These are phyloP conservation scores for Trametes cingulata DNA, from an alignment of 768 basidiomycete genomes.

Conservation along the genomic window DNA sequence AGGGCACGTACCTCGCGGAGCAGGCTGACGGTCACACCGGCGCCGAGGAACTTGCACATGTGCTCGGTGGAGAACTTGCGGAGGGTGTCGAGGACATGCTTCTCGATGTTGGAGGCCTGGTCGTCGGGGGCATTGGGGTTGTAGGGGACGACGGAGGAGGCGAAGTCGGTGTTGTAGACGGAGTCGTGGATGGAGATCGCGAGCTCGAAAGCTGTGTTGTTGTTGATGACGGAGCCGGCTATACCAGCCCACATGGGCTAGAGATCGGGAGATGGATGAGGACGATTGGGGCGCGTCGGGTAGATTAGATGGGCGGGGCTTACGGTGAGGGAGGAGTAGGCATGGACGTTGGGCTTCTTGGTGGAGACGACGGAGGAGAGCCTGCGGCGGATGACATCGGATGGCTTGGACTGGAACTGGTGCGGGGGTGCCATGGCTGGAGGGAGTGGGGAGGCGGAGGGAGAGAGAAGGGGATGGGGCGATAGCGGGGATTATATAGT, in stretches of 20 bases:
- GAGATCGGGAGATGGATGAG: constrained; percentile 18
- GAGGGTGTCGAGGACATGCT: constrained; percentile 61
- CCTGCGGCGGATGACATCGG: constrained; percentile 63
- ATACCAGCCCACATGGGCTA: constrained; percentile 91
- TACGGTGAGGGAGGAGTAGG: constrained; percentile 68
- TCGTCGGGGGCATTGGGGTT: constrained; percentile 50
- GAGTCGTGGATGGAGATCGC: constrained; percentile 83
- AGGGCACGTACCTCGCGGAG: constrained; percentile 58
- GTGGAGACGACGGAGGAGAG: constrained; percentile 57
- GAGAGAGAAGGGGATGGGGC: constrained; percentile 17
- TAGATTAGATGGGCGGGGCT: constrained; percentile 33
- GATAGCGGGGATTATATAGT: constrained; percentile 26
- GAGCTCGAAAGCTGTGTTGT: constrained; percentile 64
- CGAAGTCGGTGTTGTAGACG: constrained; percentile 80
- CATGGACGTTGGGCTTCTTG: constrained; percentile 54
- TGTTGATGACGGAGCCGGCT: constrained; percentile 60
- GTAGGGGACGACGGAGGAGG: constrained; percentile 58
- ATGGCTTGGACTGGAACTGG: constrained; percentile 64
- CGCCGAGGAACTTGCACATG: constrained; percentile 84
- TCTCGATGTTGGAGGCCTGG: constrained; percentile 62
- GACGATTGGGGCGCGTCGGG: constrained; percentile 17
- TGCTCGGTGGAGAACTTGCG: constrained; percentile 75
- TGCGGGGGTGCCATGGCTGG: constrained; percentile 53
- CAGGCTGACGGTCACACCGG: constrained; percentile 71
- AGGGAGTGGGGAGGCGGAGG: constrained; percentile 27